Evolutionary conservation across 768 basidiomycete genomes (phyloP), one percentile per base, ranked within the genome.

Genomic region (Gloeopeniophorella convolvens): DNA sequence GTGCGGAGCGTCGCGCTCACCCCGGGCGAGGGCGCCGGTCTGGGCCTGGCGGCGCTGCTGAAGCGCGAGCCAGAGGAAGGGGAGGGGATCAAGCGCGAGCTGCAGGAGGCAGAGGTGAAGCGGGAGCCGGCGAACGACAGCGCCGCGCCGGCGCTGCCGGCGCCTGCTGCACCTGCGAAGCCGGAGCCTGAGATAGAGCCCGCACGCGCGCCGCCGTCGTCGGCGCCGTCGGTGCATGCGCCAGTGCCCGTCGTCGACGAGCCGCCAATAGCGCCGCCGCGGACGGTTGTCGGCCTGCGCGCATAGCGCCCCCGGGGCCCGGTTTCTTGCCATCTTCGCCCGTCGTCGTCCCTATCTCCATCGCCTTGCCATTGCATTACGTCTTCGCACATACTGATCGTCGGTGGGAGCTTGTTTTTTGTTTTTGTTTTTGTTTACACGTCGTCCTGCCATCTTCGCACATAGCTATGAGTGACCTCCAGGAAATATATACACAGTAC

Each of bases 1-100:
- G 74, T 82, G 47, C 68, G 76, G 56, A 82, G 74, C 46, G 78
- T 80, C n/a, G 75, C 68, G 11, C 69, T n/a, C n/a, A n/a, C n/a
- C n/a, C 74, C 15, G 69, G 72, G 36, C 63, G 72, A 56, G 65
- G 69, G 55, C 70, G 70, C 57, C 64, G 67, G 54, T 76, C 73
- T 60, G 61, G 57, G 45, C 72, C 67, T 37, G 55, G 65, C 48
- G 63, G 48, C 54, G 48, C 16, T 48, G 34, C 20, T 30, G 45
- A 43, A 32, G 26, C 37, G 42, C 10, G 51, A 27, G 18, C 4
- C 26, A 15, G 9, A 3, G 15, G 39, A 18, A 36, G 30, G 5
- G 35, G 34, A 24, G 20, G 34, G 24, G 26, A 36, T 39, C 28
- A 53, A 53, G 35, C 51, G 27, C 27, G 50, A 54, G 49, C 5